Base-by-base conservation (phyloP, 2,329 filamentous ascomycete genomes). In the Emydomyces testavorans region DNA sequence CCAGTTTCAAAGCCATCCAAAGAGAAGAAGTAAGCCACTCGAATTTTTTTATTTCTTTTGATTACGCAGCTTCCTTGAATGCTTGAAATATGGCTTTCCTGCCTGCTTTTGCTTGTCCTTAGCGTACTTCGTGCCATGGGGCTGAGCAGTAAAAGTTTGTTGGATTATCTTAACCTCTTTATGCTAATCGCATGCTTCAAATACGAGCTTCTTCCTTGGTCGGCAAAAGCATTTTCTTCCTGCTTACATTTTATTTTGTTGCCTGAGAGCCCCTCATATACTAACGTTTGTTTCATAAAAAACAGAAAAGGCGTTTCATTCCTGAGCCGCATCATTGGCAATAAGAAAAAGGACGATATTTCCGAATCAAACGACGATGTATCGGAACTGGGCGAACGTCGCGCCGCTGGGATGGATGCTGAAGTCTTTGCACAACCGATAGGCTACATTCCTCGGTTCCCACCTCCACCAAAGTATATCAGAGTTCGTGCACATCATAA, bases 391-490 rank as follows among this genome's bases (percentile, higher is more conserved):
- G 82, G 80, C 43, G 76, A 77, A 54, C 77, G 79, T 56, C 78
- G 87, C 54, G 80, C 79, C 26, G 85, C 93, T 62, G 87, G 87
- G 46, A 84, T 82, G 70, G 82, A 93, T 65, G 85, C 87, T 28
- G 78, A 83, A 57, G 80, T 89, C 51, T 90, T 94, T 63, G 83
- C 83, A 31, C 82, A 86, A 51, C 77, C 83, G 43, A 76, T 85
- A 59, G 83, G 87, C 50, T 96, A 83, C 64, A 86, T 87, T 48
- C 90, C 92, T 6, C 79, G 82, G 53, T 82, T 93, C 60, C 92
- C 92, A 54, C 85, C 89, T 47, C 89, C 90, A 2, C 87, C 89
- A 1, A 80, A 85, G 21, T 96, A 96, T 60, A 92, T 96, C 58
- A 86, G 87, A 54, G 83, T 94, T 51, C 80, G 82, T 54, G 71